phyloP scores from a whole-genome alignment of 1,284 basidiomycete species.

The Heterobasidion irregulare region DNA sequence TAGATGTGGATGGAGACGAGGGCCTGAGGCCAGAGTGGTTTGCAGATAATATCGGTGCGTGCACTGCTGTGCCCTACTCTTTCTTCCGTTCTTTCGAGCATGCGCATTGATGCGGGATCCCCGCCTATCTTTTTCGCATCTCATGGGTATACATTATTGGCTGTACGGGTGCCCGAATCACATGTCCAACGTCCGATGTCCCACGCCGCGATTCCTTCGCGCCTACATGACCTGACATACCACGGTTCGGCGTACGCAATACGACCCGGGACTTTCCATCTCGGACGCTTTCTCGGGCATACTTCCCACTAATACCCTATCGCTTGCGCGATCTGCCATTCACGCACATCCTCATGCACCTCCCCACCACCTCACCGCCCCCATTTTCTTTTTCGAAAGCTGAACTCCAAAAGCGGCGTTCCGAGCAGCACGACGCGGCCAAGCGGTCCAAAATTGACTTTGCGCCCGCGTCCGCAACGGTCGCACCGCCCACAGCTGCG shows the following conservation, averaged over 20 bases:
- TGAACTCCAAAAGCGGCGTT: conserved; percentile 44
- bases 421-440: conserved; percentile 41
- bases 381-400: conserved; percentile 15
- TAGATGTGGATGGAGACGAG: conserved; percentile 60
- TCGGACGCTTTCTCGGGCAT: no score
- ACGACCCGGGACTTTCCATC: no score
- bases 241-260: no score
- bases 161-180: background rate
- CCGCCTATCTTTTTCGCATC: no score
- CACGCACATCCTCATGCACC: background rate
- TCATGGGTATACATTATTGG: background rate
- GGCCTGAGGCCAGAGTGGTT: conserved; percentile 58
- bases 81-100: background rate
- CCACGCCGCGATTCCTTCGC: no score
- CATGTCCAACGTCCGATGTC: no score
- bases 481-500: background rate
- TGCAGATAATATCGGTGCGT: conserved; percentile 60
- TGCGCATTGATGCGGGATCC: background rate
- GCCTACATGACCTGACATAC: no score
- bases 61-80: background rate
- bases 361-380: background rate
- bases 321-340: background rate
- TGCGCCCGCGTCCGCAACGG: conserved; percentile 18
- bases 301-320: background rate
- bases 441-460: conserved; percentile 57